Conservation (phyloP, 1,284 basidiomycete species). For the Tausonia pullulans region DNA sequence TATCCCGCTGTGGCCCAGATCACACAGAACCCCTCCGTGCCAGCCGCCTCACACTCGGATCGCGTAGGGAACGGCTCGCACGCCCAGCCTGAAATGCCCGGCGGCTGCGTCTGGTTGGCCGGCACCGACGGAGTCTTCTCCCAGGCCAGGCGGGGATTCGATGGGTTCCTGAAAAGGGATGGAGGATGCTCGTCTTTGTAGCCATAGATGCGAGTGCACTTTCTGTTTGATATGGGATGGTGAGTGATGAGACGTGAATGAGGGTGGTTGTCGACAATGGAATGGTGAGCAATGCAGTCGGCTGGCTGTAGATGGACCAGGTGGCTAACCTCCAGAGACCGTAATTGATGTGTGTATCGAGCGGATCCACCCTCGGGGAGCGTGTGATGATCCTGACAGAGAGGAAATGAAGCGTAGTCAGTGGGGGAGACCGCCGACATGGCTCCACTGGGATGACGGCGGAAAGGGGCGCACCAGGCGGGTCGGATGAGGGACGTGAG, state of each 20-base stretch:
- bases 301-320: neutral
- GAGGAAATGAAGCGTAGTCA: neutral
- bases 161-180: neutral
- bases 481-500: slow-evolving; percentile 6
- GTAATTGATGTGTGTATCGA: neutral
- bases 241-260: neutral
- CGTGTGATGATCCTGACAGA: slow-evolving; percentile 9
- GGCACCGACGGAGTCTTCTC: neutral
- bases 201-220: too few species aligned
- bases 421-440: neutral
- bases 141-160: neutral
- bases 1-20: slow-evolving; percentile 20
- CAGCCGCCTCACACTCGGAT: slow-evolving; percentile 16
- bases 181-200: neutral
- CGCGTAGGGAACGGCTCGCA: slow-evolving; percentile 2
- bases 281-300: neutral
- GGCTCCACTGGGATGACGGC: neutral
- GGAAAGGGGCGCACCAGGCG: slow-evolving; percentile 1
- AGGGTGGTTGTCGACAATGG: neutral
- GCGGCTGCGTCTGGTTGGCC: neutral
- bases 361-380: neutral
- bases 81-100: neutral
- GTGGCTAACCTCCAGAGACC: slow-evolving; percentile 9
- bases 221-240: too few species aligned
- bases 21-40: slow-evolving; percentile 16